Evolutionary conservation across 2,329 filamentous ascomycete genomes (phyloP).

Genomic region (Aspergillus bombycis): DNA sequence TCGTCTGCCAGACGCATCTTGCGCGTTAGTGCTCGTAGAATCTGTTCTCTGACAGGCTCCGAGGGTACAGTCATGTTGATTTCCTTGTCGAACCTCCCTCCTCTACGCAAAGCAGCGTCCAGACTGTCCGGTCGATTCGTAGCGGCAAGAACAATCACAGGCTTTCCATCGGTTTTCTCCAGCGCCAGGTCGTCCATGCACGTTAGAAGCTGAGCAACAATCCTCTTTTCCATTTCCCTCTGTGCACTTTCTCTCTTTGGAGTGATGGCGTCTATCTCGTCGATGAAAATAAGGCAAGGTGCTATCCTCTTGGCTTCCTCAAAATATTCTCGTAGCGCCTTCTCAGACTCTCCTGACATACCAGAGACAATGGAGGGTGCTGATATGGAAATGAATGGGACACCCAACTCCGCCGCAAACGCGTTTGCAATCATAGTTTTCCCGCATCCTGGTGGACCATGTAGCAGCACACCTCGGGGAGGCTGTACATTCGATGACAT

Average conservation of each 20-base stretch:
- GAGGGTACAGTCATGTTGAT: conserved; percentile 88
- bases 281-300: conserved; percentile 88
- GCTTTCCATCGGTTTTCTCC: conserved; percentile 72
- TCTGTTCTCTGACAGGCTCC: conserved; percentile 73
- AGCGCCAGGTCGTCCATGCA: conserved; percentile 83
- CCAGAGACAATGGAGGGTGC: conserved; percentile 80
- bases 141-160: conserved; percentile 86
- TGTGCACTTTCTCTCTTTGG: conserved; percentile 82
- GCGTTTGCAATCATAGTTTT: conserved; percentile 85
- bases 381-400: conserved; percentile 80
- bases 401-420: conserved; percentile 73
- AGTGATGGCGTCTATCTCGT: conserved; percentile 89
- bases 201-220: conserved; percentile 78
- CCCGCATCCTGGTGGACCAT: conserved; percentile 83
- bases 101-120: conserved; percentile 74
- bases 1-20: conserved; percentile 67
- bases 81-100: conserved; percentile 78
- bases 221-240: conserved; percentile 86
- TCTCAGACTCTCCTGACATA: conserved; percentile 88
- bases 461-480: conserved; percentile 74
- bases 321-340: conserved; percentile 80
- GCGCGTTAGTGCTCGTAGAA: conserved; percentile 72
- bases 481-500: conserved; percentile 67
- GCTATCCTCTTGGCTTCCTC: conserved; percentile 85
- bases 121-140: conserved; percentile 87